These are phyloP conservation scores for Aspergillus sp. DNA, from an alignment of 2,329 filamentous ascomycete genomes.

Conservation along the genomic window DNA sequence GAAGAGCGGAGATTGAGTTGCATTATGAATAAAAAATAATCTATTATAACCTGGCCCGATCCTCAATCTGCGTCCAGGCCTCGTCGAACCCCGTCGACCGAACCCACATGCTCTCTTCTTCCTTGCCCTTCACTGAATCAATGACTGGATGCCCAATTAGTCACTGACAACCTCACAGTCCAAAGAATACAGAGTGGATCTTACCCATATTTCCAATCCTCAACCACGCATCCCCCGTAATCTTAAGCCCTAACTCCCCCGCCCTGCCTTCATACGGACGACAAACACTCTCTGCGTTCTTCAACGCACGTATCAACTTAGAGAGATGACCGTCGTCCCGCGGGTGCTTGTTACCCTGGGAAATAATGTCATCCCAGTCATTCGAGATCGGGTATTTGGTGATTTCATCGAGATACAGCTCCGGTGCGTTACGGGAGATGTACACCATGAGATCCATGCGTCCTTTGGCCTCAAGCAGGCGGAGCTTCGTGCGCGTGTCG, in stretches of 20 bases:
- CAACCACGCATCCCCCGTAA: constrained; percentile 46
- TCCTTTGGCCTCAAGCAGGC: constrained; percentile 79
- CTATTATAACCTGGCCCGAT: background rate
- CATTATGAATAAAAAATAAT: too few relatives aligned
- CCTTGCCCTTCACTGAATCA: constrained; percentile 34
- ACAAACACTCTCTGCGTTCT: constrained; percentile 59
- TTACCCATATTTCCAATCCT: constrained; percentile 47
- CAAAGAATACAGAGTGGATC: constrained; percentile 6
- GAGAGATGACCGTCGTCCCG: constrained; percentile 77
- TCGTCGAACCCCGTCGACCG: constrained; percentile 43
- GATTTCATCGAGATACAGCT: constrained; percentile 61
- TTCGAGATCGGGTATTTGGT: constrained; percentile 57
- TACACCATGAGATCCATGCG: constrained; percentile 74
- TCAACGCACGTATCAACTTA: constrained; percentile 72
- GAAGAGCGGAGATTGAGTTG: background rate
- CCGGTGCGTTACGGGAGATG: constrained; percentile 64
- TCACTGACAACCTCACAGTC: background rate
- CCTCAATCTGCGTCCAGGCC: constrained; percentile 36
- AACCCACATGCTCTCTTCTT: constrained; percentile 33
- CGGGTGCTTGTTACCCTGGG: constrained; percentile 46
- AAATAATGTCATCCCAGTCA: constrained; percentile 47
- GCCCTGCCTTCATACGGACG: constrained; percentile 31
- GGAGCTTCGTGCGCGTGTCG: constrained; percentile 63
- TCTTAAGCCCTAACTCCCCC: constrained; percentile 29
- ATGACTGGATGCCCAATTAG: constrained; percentile 24